Percentiles rank a stretch among this genome's conserved stretches.
Conservation (phyloP, 176 grass and related monocot species). For the Carex myosuroides region DNA sequence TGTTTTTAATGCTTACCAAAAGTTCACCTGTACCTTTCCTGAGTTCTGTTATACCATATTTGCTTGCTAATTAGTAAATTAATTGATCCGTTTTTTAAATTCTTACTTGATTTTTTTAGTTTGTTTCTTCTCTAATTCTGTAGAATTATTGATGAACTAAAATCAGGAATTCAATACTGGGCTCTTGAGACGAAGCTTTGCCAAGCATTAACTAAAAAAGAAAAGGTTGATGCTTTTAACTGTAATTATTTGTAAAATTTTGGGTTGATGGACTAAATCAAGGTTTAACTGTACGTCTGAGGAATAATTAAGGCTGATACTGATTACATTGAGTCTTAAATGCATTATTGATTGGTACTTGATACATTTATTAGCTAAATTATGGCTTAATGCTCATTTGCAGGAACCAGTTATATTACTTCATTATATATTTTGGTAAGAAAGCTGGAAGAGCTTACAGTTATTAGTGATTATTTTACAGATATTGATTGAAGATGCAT, state of each 20-base stretch:
- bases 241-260: not conserved
- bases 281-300: not conserved
- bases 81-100: not conserved
- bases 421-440: not conserved
- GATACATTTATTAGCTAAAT: not conserved
- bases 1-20: not conserved
- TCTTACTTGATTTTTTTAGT: constrained; percentile 1
- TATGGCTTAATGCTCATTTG: not conserved
- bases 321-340: not conserved
- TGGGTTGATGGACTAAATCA: not conserved
- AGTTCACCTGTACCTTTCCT: not conserved
- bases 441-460: constrained; percentile 17
- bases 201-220: constrained; percentile 46
- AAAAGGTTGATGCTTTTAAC: constrained; percentile 30
- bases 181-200: constrained; percentile 82
- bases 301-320: not conserved
- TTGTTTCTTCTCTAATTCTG: constrained; percentile 20
- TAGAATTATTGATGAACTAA: constrained; percentile 61
- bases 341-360: not conserved
- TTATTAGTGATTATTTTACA: constrained; percentile 29
- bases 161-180: constrained; percentile 80
- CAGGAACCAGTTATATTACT: not conserved
- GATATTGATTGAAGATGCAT: constrained; percentile 73
- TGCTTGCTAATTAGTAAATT: not conserved
- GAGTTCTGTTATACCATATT: not conserved